Percentiles rank a stretch among this genome's conserved stretches.
phyloP scores from a whole-genome alignment of 148 eudicot genomes.

The Rhododendron williamsianum region DNA sequence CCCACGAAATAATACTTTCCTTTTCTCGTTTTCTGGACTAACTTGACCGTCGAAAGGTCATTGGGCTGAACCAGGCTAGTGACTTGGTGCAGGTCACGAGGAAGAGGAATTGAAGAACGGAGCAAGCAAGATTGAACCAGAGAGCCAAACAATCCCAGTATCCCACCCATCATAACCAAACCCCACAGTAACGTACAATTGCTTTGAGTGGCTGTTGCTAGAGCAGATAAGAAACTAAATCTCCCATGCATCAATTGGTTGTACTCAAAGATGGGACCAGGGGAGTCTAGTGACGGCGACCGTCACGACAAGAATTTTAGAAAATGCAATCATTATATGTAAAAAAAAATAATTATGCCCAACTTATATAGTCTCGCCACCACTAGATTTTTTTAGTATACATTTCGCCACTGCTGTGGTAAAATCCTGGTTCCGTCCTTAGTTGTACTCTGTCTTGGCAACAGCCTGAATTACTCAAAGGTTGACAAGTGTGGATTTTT shows the following conservation, averaged over 20 bases:
- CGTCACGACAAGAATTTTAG: too few relatives aligned
- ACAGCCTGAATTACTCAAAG: background rate
- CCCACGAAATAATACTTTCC: too few relatives aligned
- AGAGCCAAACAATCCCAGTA: background rate
- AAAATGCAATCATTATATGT: too few relatives aligned
- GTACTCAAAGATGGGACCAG: background rate
- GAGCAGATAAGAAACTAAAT: background rate
- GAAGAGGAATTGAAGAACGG: background rate
- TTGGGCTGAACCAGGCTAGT: background rate
- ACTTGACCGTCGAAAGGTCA: background rate
- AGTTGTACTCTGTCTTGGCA: background rate
- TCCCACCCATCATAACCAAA: background rate
- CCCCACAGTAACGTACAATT: background rate
- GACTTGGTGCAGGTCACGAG: background rate
- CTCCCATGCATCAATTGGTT: background rate
- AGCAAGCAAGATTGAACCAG: background rate
- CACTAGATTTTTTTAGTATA: too few relatives aligned
- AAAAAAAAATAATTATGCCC: too few relatives aligned
- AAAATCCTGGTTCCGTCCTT: too few relatives aligned
- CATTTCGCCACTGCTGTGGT: too few relatives aligned
- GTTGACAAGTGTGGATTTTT: background rate
- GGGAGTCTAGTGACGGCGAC: too few relatives aligned
- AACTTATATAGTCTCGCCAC: too few relatives aligned
- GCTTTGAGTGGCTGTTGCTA: background rate
- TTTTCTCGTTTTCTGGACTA: too few relatives aligned